phyloP scores from a whole-genome alignment of 768 basidiomycete genomes.

The Amanita jacksonii region DNA sequence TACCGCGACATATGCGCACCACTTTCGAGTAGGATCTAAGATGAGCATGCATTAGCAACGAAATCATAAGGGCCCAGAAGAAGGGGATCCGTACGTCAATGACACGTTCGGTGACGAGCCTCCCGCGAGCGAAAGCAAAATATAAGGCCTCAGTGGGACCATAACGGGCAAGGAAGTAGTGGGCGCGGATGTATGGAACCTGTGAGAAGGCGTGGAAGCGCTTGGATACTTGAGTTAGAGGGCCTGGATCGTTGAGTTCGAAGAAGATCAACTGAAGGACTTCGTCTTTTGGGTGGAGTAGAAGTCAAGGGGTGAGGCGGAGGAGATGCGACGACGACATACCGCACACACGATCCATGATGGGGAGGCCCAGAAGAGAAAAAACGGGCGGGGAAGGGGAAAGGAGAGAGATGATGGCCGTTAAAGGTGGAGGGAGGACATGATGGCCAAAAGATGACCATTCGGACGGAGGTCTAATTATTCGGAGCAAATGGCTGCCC shows the following conservation, averaged over 20 bases:
- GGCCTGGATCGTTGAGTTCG: slow-evolving; percentile 55
- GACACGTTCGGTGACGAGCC: slow-evolving; percentile 51
- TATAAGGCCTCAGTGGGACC: slow-evolving; percentile 63
- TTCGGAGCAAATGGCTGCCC: slow-evolving; percentile 25
- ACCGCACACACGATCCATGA: slow-evolving; percentile 65
- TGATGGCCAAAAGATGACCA: slow-evolving; percentile 8
- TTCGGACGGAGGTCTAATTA: slow-evolving; percentile 39
- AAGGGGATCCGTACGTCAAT: slow-evolving; percentile 49
- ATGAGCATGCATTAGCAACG: slow-evolving; percentile 12
- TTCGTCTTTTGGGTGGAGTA: slow-evolving; percentile 36
- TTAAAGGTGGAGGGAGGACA: slow-evolving; percentile 13
- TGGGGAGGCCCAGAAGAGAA: slow-evolving; percentile 12
- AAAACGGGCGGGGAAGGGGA: slow-evolving; percentile 8
- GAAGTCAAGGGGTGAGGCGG: slow-evolving; percentile 8
- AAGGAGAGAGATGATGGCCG: slow-evolving; percentile 11
- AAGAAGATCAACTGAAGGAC: slow-evolving; percentile 66
- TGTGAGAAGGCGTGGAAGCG: slow-evolving; percentile 54
- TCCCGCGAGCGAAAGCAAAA: slow-evolving; percentile 66
- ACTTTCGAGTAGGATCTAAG: slow-evolving; percentile 61
- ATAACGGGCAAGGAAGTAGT: slow-evolving; percentile 69
- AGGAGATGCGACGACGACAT: slow-evolving; percentile 13
- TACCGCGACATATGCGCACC: slow-evolving; percentile 76
- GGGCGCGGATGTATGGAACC: slow-evolving; percentile 68
- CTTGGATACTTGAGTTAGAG: slow-evolving; percentile 46
- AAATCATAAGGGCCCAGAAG: slow-evolving; percentile 8